Base-by-base conservation (phyloP, 2,329 filamentous ascomycete species). In the Fusarium sp. region DNA sequence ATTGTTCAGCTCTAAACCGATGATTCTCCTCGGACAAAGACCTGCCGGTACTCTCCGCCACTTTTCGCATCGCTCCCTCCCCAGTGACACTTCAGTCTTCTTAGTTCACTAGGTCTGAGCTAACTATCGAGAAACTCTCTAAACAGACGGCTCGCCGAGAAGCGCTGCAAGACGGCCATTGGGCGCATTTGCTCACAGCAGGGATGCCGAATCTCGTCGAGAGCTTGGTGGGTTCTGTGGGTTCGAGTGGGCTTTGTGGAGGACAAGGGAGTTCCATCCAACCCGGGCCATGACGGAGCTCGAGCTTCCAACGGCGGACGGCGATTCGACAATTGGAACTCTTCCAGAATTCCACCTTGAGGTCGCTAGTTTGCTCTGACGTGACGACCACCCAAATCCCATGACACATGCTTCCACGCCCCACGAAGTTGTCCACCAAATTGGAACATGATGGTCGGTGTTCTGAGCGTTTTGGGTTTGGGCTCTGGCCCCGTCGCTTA, bases 311-410 rank as follows among this genome's bases (percentile, higher is more conserved):
- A 70, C 57, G 58, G 58, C 57, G 62, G 59, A 73, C 66, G 40
- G 63, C 65, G 67, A 78, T 77, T 78, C 75, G 76, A 77, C 76
- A 78, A 78, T 78, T 78, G 74, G 76, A 78, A 78, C 66, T 74
- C 66, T 78, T 78, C 76, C 76, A 78, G 76, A 78, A 78, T 73
- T 72, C 69, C 69, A 73, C 62, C 62, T 31, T 68, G 63, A 64
- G 61, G 67, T 73, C 73, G 59, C 76, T 78, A 76, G 66, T 58
- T 67, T 36, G 33, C 64, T 76, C 75, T 78, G 75, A 78, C 76
- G 74, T 76, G 75, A 74, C 76, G 61, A 58, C 64, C 68, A 72
- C 66, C 67, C 58, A 66, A 71, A 70, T 67, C 73, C 67, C 76
- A 78, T 75, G 75, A 74, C 75, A 77, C 71, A 74, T 69, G 70